Evolutionary conservation across 2,329 filamentous ascomycete species (phyloP).

Genomic region (Trichoderma pleuroti): DNA sequence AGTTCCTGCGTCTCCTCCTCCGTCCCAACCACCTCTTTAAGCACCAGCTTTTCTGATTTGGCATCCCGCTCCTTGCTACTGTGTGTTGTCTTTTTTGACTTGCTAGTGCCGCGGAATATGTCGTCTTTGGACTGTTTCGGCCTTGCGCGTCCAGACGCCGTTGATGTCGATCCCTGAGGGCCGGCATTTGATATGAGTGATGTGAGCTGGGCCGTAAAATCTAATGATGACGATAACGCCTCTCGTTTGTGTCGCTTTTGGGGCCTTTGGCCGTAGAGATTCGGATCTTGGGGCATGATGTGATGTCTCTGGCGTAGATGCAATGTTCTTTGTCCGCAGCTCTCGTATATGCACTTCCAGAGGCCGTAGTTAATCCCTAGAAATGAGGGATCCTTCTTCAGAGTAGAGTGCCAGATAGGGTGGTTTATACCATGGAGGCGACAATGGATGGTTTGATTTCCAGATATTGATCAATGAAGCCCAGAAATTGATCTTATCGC

Average conservation of each 20-base stretch:
- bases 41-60: slow-evolving; percentile 38
- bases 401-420: background rate
- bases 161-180: slow-evolving; percentile 34
- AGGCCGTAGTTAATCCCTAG: background rate
- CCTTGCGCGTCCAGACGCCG: slow-evolving; percentile 42
- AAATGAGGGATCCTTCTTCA: background rate
- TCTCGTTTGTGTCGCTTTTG: slow-evolving; percentile 67
- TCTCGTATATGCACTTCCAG: background rate
- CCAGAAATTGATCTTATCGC: background rate
- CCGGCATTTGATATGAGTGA: slow-evolving; percentile 64
- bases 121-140: slow-evolving; percentile 47
- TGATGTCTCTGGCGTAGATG: background rate
- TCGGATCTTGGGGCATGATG: slow-evolving; percentile 60
- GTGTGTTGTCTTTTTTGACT: slow-evolving; percentile 25
- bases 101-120: slow-evolving; percentile 35
- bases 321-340: background rate
- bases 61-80: slow-evolving; percentile 50
- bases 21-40: slow-evolving; percentile 52
- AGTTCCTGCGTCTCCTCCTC: slow-evolving; percentile 65
- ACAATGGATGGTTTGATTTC: too few relatives aligned
- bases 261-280: slow-evolving; percentile 73
- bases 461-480: background rate
- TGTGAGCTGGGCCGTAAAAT: slow-evolving; percentile 85
- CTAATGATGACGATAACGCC: slow-evolving; percentile 67
- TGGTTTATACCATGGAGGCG: too few relatives aligned